A percentile compares a stretch with the other conserved stretches of the same genome.
Evolutionary conservation across 768 basidiomycete genomes (phyloP).

Genomic region (Pleurotus tuoliensis): DNA sequence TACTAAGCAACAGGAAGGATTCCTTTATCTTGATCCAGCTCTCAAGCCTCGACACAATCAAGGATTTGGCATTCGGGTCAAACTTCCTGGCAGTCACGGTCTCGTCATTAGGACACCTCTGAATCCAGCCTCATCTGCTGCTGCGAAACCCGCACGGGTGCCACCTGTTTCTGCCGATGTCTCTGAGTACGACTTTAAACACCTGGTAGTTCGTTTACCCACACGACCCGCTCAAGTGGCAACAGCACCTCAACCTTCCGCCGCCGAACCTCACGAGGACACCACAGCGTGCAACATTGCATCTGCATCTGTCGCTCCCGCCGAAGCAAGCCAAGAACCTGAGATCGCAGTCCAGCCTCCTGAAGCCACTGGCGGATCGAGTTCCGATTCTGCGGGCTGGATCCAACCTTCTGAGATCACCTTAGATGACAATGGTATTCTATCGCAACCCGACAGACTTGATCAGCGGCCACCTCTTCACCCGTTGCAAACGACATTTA

Average conservation of each 20-base stretch:
- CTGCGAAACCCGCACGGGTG: slow-evolving; percentile 11
- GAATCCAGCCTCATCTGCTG: slow-evolving; percentile 15
- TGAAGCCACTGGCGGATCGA: background rate
- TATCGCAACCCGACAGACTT: background rate
- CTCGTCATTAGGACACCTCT: slow-evolving; percentile 39
- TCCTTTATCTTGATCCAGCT: slow-evolving; percentile 61
- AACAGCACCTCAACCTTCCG: background rate
- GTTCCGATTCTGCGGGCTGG: background rate
- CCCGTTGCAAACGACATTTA: slow-evolving; percentile 39
- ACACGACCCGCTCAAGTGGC: slow-evolving; percentile 12
- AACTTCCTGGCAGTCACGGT: slow-evolving; percentile 48
- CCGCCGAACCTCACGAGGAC: background rate
- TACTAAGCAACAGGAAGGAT: slow-evolving; percentile 80
- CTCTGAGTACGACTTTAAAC: slow-evolving; percentile 41
- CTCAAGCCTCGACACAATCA: slow-evolving; percentile 57
- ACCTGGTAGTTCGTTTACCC: slow-evolving; percentile 55
- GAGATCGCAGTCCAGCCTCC: background rate
- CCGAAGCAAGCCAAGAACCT: background rate
- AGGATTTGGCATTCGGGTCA: slow-evolving; percentile 54
- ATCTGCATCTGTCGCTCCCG: background rate
- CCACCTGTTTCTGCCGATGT: slow-evolving; percentile 18
- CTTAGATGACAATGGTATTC: background rate
- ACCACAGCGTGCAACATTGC: background rate
- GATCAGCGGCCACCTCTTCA: slow-evolving; percentile 33
- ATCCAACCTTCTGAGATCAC: background rate